Evolutionary conservation across 768 basidiomycete genomes (phyloP).

Genomic region (Naganishia vaughanmartiniae): DNA sequence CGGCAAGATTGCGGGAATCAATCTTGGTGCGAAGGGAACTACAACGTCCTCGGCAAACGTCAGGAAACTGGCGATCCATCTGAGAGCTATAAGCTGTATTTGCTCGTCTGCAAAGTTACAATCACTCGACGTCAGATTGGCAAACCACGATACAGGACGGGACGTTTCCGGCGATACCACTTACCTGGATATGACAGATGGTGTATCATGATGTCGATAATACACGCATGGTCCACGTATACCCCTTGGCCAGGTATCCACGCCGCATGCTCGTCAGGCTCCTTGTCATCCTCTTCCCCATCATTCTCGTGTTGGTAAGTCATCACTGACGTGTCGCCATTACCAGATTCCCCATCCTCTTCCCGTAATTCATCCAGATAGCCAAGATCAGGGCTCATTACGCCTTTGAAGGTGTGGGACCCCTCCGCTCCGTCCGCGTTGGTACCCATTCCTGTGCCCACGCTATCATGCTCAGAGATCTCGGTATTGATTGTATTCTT

Average conservation of each 20-base stretch:
- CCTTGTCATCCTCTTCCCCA: conserved; percentile 49
- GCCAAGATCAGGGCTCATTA: conserved; percentile 32
- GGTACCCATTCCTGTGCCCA: conserved; percentile 26
- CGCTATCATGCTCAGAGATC: conserved; percentile 28
- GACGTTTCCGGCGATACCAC: conserved; percentile 41
- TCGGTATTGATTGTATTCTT: conserved; percentile 44
- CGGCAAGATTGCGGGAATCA: conserved; percentile 87
- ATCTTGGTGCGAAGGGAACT: conserved; percentile 87
- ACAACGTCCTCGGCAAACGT: conserved; percentile 84
- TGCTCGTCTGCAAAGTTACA: conserved; percentile 69
- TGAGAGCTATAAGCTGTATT: conserved; percentile 87
- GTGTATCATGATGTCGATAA: conserved; percentile 86
- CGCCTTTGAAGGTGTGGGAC: conserved; percentile 4
- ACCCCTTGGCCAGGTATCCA: conserved; percentile 96
- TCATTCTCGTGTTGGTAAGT: conserved; percentile 35
- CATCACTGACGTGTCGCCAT: conserved; percentile 28
- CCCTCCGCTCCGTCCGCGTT: conserved; percentile 34
- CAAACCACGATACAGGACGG: not conserved
- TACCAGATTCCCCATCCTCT: conserved; percentile 36
- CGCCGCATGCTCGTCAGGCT: conserved; percentile 54
- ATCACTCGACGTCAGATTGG: not conserved
- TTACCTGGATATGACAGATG: conserved; percentile 75
- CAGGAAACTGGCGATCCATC: conserved; percentile 89
- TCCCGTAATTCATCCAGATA: conserved; percentile 32
- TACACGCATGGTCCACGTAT: conserved; percentile 80